Evolutionary conservation across 352 stramenopile genomes (phyloP).

Genomic region (Pythium aristosporum): DNA sequence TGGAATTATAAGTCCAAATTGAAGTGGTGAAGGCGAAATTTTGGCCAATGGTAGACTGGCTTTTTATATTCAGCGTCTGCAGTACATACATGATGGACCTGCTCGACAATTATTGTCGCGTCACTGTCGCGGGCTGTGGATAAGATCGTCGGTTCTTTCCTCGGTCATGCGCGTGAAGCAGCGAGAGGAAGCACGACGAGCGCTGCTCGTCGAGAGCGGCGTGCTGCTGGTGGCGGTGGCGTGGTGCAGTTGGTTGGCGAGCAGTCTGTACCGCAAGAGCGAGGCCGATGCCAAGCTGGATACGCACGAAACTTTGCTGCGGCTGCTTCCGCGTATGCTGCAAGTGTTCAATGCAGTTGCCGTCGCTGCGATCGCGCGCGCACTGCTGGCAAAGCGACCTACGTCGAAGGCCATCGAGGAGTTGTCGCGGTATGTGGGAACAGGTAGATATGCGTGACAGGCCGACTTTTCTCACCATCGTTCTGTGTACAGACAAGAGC

Average conservation of each 20-base stretch:
- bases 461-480: not conserved
- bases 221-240: conserved; percentile 34
- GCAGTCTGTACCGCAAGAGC: conserved; percentile 6
- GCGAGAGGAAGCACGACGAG: conserved; percentile 16
- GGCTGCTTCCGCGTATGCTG: conserved; percentile 34
- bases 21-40: not conserved
- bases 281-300: not conserved
- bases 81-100: too few relatives aligned
- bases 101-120: conserved; percentile 1
- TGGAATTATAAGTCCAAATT: conserved; percentile 10
- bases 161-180: conserved; percentile 17
- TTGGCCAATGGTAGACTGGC: conserved; percentile 1
- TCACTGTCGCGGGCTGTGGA: not conserved
- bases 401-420: conserved; percentile 25
- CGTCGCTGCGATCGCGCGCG: conserved; percentile 29
- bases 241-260: conserved; percentile 36
- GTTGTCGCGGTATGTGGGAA: conserved; percentile 18
- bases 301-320: conserved; percentile 4
- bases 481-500: conserved; percentile 38
- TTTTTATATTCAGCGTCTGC: conserved; percentile 5
- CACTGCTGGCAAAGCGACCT: conserved; percentile 22
- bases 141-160: not conserved
- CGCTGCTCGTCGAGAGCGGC: conserved; percentile 35
- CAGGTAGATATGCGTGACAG: not conserved
- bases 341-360: conserved; percentile 37